These are phyloP conservation scores for Domatiomyces globalis DNA, from an alignment of 2,329 filamentous ascomycete species.

Conservation along the genomic window DNA sequence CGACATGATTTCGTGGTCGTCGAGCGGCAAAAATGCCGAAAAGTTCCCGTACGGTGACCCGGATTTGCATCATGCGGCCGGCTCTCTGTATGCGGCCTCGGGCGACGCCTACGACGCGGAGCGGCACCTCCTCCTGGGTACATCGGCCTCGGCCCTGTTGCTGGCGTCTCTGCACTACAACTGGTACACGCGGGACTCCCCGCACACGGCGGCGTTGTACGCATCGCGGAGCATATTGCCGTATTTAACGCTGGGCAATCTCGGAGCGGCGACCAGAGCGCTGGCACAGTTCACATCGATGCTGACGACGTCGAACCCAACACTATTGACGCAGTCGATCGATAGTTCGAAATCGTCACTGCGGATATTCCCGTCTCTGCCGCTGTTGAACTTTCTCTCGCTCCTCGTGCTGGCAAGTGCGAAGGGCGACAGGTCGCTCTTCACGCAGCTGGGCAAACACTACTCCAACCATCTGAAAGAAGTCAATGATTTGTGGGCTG, in stretches of 20 bases:
- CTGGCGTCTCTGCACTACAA: constrained; percentile 75
- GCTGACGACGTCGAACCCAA: constrained; percentile 42
- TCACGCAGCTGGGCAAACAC: constrained; percentile 65
- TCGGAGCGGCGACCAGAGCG: constrained; percentile 73
- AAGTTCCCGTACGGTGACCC: constrained; percentile 74
- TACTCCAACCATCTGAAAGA: constrained; percentile 71
- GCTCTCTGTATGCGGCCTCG: constrained; percentile 73
- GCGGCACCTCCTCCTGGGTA: constrained; percentile 61
- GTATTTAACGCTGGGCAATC: constrained; percentile 79
- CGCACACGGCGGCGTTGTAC: constrained; percentile 76
- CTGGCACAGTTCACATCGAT: constrained; percentile 61
- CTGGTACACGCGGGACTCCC: constrained; percentile 83
- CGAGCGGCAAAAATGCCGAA: constrained; percentile 49
- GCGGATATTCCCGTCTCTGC: constrained; percentile 75
- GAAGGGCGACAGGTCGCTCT: constrained; percentile 62
- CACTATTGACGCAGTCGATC: constrained; percentile 63
- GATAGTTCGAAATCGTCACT: constrained; percentile 51
- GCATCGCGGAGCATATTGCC: constrained; percentile 76
- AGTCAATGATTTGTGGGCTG: constrained; percentile 55
- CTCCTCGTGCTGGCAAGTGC: constrained; percentile 73
- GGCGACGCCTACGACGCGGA: constrained; percentile 90
- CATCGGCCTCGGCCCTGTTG: constrained; percentile 68
- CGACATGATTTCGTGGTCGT: constrained; percentile 76
- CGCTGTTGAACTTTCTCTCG: constrained; percentile 88
- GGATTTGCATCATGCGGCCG: constrained; percentile 84